Conservation (phyloP, 768 basidiomycete genomes). For the Collybia nuda region DNA sequence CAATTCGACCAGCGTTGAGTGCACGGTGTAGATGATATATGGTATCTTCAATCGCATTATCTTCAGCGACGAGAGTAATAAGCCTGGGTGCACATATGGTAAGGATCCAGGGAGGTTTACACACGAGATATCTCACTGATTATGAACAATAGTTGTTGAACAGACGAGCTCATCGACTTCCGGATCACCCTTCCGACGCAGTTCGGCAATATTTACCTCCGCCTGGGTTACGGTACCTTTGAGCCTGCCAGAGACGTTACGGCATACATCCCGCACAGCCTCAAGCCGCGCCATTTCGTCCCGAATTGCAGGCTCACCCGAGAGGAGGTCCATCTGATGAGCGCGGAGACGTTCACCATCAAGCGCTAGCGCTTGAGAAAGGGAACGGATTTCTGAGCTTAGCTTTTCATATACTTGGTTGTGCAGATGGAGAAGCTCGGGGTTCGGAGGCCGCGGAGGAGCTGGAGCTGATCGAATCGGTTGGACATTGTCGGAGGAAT, state of each 20-base stretch:
- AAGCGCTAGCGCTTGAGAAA: constrained; percentile 59
- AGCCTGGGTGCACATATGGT: constrained; percentile 51
- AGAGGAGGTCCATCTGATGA: constrained; percentile 80
- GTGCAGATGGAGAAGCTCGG: constrained; percentile 83
- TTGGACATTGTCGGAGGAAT: constrained; percentile 33
- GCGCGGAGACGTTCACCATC: constrained; percentile 78
- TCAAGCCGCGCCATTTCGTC: constrained; percentile 96
- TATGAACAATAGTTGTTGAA: constrained; percentile 92
- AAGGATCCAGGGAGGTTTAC: constrained; percentile 8
- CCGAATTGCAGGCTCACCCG: constrained; percentile 89
- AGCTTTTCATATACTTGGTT: constrained; percentile 76
- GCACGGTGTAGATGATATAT: constrained; percentile 96
- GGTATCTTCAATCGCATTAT: constrained; percentile 97
- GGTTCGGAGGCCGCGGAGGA: constrained; percentile 87
- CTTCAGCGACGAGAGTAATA: constrained; percentile 97
- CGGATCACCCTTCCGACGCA: constrained; percentile 83
- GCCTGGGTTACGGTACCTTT: constrained; percentile 61
- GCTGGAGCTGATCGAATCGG: constrained; percentile 28
- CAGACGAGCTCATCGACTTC: constrained; percentile 97
- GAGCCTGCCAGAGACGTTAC: constrained; percentile 69
- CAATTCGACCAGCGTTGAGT: constrained; percentile 86
- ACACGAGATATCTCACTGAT: constrained; percentile 66
- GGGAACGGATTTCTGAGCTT: constrained; percentile 65
- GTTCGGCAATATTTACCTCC: constrained; percentile 73
- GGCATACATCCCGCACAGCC: constrained; percentile 91